These are phyloP conservation scores for Naegleria gruberi DNA, from an alignment of 208 protist genomes.

Conservation along the genomic window DNA sequence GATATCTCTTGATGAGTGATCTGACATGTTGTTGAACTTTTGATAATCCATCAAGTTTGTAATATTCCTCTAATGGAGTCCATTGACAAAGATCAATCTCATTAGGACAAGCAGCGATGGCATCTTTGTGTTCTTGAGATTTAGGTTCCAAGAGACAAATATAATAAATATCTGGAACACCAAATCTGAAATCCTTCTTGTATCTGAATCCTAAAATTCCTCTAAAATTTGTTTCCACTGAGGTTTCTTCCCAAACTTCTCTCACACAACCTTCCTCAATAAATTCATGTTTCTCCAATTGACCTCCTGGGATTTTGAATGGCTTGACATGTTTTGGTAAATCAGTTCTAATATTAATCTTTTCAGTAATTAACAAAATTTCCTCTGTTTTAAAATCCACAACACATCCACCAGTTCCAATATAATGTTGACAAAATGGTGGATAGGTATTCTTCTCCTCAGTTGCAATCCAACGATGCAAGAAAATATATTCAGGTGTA, in stretches of 20 bases:
- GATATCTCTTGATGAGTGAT: not conserved
- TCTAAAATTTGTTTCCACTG: not conserved
- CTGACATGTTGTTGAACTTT: not conserved
- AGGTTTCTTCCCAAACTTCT: not conserved
- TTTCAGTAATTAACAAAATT: not conserved
- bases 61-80: not conserved
- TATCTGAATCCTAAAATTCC: not conserved
- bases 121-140: not conserved
- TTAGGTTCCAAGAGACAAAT: not conserved
- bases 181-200: not conserved
- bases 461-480: not conserved
- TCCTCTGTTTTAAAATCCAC: not conserved
- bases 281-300: not conserved
- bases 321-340: not conserved
- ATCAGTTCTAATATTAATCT: not conserved
- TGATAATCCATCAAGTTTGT: not conserved
- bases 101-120: not conserved
- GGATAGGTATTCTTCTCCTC: not conserved
- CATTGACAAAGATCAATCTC: not conserved
- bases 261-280: not conserved
- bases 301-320: not conserved
- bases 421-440: not conserved
- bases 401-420: not conserved
- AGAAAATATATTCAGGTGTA: not conserved
- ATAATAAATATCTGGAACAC: not conserved